These are phyloP conservation scores for Viola pubescens DNA, from an alignment of 441 rosid species.

Conservation along the genomic window DNA sequence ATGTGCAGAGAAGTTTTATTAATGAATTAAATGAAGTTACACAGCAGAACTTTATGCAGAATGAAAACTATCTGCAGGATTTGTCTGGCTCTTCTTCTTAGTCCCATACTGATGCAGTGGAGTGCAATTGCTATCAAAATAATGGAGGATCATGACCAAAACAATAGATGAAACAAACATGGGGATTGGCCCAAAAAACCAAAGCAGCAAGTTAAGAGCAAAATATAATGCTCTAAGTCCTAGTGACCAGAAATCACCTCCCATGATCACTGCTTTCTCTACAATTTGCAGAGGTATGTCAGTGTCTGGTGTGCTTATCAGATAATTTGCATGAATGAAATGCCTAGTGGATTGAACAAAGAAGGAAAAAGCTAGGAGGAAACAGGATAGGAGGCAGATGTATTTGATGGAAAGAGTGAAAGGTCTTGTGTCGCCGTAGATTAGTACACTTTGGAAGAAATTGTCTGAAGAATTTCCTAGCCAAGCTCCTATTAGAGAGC, in stretches of 20 bases:
- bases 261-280: slow-evolving; percentile 25
- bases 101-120: slow-evolving; percentile 19
- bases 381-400: slow-evolving; percentile 50
- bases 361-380: slow-evolving; percentile 59
- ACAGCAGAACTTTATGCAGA: too few species aligned
- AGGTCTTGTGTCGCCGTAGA: slow-evolving; percentile 25
- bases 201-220: slow-evolving; percentile 25
- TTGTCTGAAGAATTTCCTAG: slow-evolving; percentile 38
- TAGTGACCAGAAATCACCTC: slow-evolving; percentile 22
- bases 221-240: slow-evolving; percentile 28
- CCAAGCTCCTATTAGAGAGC: slow-evolving; percentile 80
- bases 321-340: slow-evolving; percentile 55
- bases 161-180: slow-evolving; percentile 25
- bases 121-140: slow-evolving; percentile 21
- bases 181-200: slow-evolving; percentile 34
- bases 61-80: too few species aligned
- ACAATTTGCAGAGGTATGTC: slow-evolving; percentile 20
- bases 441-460: slow-evolving; percentile 17
- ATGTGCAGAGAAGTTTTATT: too few species aligned
- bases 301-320: slow-evolving; percentile 41
- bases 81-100: too few species aligned
- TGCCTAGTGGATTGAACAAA: slow-evolving; percentile 61
- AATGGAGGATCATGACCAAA: slow-evolving; percentile 21
- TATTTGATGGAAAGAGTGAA: slow-evolving; percentile 64
- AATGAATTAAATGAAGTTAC: too few species aligned